A percentile compares a stretch with the other conserved stretches of the same genome.
Evolutionary conservation across 805 yeast species (phyloP).

Genomic region (Candida tallmaniae): DNA sequence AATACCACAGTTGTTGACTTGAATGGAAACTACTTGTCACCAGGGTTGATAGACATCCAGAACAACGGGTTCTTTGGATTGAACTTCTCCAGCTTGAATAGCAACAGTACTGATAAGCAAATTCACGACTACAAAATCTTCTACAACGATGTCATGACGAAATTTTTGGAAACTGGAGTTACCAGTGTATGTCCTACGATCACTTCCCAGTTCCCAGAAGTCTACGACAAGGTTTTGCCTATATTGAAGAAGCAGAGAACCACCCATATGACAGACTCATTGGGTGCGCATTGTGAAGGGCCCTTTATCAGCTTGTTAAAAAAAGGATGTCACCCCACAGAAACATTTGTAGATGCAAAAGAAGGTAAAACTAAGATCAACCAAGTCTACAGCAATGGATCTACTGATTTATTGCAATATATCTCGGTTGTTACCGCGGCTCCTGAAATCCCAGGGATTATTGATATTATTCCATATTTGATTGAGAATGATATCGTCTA

Average conservation of each 20-base stretch:
- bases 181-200: slow-evolving; percentile 56
- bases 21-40: slow-evolving; percentile 44
- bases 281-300: slow-evolving; percentile 61
- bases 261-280: slow-evolving; percentile 33
- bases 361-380: slow-evolving; percentile 25
- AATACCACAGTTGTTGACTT: slow-evolving; percentile 35
- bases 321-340: slow-evolving; percentile 49
- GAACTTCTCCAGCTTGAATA: slow-evolving; percentile 41
- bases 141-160: slow-evolving; percentile 42
- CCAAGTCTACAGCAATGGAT: slow-evolving; percentile 36
- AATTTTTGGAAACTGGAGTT: slow-evolving; percentile 47
- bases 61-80: slow-evolving; percentile 56
- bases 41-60: slow-evolving; percentile 56
- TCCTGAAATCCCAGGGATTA: slow-evolving; percentile 47
- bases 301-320: slow-evolving; percentile 48
- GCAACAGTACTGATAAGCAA: slow-evolving; percentile 25
- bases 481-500: slow-evolving; percentile 29
- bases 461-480: slow-evolving; percentile 38
- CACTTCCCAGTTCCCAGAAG: slow-evolving; percentile 47
- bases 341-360: slow-evolving; percentile 37
- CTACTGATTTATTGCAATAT: slow-evolving; percentile 25
- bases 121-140: slow-evolving; percentile 26
- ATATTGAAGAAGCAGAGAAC: slow-evolving; percentile 32
- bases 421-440: slow-evolving; percentile 47
- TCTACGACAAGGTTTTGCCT: slow-evolving; percentile 46